These are phyloP conservation scores for Cordyceps sp. DNA, from an alignment of 2,329 filamentous ascomycete species.

Conservation along the genomic window DNA sequence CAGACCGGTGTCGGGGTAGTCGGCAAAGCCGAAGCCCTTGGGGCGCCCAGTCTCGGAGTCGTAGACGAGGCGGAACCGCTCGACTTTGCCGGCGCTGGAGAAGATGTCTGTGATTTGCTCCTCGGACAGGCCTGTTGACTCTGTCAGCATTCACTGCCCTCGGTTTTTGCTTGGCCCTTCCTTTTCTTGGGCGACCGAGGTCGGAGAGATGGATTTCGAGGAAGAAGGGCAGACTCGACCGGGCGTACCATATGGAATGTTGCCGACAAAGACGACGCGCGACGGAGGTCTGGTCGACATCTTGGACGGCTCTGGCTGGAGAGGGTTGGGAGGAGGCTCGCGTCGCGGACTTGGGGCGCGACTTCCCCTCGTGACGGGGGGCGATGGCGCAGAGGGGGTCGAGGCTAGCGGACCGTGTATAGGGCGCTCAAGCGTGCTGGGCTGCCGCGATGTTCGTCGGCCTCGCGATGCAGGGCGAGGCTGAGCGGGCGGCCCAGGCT, in stretches of 20 bases:
- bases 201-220: slow-evolving; percentile 4
- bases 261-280: slow-evolving; percentile 70
- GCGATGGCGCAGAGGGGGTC: no score
- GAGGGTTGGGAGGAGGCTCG: neutral
- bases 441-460: no score
- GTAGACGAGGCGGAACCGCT: slow-evolving; percentile 86
- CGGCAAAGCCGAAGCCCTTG: slow-evolving; percentile 93
- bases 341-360: no score
- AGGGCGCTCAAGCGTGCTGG: no score
- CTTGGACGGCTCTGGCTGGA: slow-evolving; percentile 3
- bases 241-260: slow-evolving; percentile 60
- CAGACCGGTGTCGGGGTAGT: slow-evolving; percentile 79
- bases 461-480: no score
- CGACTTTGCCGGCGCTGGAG: slow-evolving; percentile 72
- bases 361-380: no score
- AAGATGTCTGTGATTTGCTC: slow-evolving; percentile 94
- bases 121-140: slow-evolving; percentile 66
- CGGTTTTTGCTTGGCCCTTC: no score
- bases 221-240: slow-evolving; percentile 1
- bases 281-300: slow-evolving; percentile 64
- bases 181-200: neutral
- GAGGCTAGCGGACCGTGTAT: no score
- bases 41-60: slow-evolving; percentile 89
- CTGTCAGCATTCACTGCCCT: no score
- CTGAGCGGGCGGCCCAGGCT: no score